Conservation (phyloP, 2,329 filamentous ascomycete species). For the Dactylonectria estremocensis region DNA sequence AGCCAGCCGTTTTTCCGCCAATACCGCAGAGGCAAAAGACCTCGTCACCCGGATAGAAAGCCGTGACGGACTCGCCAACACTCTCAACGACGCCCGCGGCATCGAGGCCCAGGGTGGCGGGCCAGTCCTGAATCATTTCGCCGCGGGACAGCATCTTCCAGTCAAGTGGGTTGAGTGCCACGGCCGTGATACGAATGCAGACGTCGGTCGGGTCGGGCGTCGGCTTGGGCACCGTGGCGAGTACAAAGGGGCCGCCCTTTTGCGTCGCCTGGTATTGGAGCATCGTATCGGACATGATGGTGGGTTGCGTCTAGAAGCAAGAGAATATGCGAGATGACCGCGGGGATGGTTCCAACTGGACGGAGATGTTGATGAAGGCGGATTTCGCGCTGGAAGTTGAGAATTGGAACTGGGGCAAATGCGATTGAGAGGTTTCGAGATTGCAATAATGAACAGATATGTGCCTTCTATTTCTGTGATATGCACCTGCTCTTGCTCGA, state of each 20-base stretch:
- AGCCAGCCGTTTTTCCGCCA: conserved; percentile 37
- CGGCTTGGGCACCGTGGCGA: conserved; percentile 35
- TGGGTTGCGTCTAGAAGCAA: neutral
- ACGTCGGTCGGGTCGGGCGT: conserved; percentile 33
- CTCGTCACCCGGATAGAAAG: conserved; percentile 56
- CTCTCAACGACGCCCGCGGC: conserved; percentile 42
- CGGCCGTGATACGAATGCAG: conserved; percentile 40
- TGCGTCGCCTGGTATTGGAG: conserved; percentile 37
- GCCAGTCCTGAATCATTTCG: conserved; percentile 39
- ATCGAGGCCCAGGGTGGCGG: conserved; percentile 40
- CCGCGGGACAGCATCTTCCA: conserved; percentile 40
- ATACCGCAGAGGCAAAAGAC: conserved; percentile 50
- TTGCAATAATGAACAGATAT: neutral
- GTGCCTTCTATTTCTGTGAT: conserved; percentile 7
- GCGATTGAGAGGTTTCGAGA: neutral
- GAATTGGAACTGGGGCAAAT: neutral
- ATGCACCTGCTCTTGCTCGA: neutral
- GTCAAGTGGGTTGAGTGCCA: conserved; percentile 44
- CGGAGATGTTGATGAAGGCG: neutral
- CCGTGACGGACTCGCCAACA: conserved; percentile 39
- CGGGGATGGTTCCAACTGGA: too few species aligned
- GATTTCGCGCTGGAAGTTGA: neutral
- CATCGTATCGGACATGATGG: conserved; percentile 35
- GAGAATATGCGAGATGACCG: neutral
- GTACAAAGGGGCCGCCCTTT: conserved; percentile 36